phyloP scores from a whole-genome alignment of 345 rosid species.

The Corymbia maculata region DNA sequence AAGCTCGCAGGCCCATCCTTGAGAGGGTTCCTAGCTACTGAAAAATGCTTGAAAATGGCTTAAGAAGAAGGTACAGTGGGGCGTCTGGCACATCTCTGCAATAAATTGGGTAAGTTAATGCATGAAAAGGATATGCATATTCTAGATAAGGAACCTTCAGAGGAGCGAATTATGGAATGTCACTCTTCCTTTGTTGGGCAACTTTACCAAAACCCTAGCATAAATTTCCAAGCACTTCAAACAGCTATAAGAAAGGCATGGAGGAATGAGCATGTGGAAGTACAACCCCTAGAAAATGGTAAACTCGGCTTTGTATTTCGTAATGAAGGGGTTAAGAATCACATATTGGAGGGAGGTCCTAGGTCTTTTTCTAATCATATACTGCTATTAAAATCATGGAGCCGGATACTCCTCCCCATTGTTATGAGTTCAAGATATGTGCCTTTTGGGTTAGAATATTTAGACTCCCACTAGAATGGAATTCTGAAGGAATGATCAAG shows the following conservation, averaged over 20 bases:
- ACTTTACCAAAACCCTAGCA: not conserved
- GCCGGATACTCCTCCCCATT: not conserved
- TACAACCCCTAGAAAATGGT: not conserved
- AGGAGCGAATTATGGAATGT: not conserved
- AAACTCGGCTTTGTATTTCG: not conserved
- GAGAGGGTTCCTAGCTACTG: rapidly evolving
- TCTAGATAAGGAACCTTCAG: not conserved
- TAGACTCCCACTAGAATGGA: not conserved
- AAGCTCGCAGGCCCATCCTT: not conserved
- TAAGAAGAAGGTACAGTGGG: not conserved
- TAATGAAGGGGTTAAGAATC: not conserved
- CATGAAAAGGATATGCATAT: not conserved
- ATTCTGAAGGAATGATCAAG: not conserved
- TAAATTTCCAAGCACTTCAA: not conserved
- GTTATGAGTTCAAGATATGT: not conserved
- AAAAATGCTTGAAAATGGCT: not conserved
- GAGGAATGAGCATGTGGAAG: not conserved
- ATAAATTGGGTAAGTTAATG: not conserved
- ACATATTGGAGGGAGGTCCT: not conserved
- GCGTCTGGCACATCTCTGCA: not conserved
- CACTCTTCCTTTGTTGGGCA: not conserved
- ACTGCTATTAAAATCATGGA: not conserved
- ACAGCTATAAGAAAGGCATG: not conserved
- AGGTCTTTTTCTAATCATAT: not conserved
- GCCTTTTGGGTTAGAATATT: not conserved